Evolutionary conservation across 352 stramenopile genomes (phyloP).

Genomic region (Phytophthora litchii): DNA sequence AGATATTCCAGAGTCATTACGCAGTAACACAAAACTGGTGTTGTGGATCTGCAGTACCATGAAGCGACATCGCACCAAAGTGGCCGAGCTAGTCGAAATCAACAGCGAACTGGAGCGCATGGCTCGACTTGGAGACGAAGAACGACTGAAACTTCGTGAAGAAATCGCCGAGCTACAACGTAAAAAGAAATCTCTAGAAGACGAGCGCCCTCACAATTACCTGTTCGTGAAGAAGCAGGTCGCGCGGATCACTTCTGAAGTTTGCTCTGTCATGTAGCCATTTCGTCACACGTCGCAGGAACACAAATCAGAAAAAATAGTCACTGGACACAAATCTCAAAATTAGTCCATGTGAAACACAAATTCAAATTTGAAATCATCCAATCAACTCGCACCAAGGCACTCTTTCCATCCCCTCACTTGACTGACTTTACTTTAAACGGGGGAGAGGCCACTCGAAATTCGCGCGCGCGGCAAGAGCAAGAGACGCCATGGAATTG

Average conservation of each 20-base stretch:
- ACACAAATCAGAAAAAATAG: constrained; percentile 4
- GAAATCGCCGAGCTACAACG: constrained; percentile 64
- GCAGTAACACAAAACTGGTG: constrained; percentile 73
- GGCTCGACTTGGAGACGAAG: constrained; percentile 72
- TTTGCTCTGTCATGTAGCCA: constrained; percentile 71
- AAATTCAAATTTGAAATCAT: constrained; percentile 25
- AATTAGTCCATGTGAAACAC: constrained; percentile 9
- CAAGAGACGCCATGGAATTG: constrained; percentile 62
- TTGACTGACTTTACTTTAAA: constrained; percentile 18
- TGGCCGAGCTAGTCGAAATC: constrained; percentile 77
- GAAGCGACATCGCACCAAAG: constrained; percentile 67
- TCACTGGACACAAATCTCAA: constrained; percentile 2
- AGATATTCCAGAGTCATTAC: constrained; percentile 71
- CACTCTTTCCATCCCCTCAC: constrained; percentile 5
- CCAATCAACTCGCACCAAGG: constrained; percentile 7
- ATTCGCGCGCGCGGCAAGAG: constrained; percentile 35
- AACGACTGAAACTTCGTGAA: constrained; percentile 71
- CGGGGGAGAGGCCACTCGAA: constrained; percentile 24
- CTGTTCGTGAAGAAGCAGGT: constrained; percentile 75
- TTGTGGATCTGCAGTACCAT: constrained; percentile 83
- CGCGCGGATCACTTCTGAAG: constrained; percentile 52
- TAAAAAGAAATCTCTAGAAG: constrained; percentile 63
- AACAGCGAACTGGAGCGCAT: constrained; percentile 76
- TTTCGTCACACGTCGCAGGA: constrained; percentile 42
- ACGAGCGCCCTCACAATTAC: constrained; percentile 73